These are phyloP conservation scores for Cladorrhinum sp. DNA, from an alignment of 2,329 filamentous ascomycete species.

Conservation along the genomic window DNA sequence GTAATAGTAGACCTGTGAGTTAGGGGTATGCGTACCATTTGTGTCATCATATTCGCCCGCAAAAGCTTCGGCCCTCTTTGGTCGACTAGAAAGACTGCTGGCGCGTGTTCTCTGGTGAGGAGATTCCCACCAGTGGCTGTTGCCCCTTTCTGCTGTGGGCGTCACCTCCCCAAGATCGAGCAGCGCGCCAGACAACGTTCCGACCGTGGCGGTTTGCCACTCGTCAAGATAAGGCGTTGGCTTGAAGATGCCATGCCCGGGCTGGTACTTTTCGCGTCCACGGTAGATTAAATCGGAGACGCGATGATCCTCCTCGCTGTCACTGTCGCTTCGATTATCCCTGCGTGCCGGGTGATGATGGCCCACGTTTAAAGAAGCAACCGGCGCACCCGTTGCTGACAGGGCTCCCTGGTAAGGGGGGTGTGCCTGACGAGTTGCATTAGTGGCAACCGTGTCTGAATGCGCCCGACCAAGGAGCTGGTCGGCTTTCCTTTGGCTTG, in stretches of 20 bases:
- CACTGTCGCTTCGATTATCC: conserved; percentile 28
- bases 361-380: conserved; percentile 1
- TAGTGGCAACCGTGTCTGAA: conserved; percentile 11
- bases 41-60: conserved; percentile 66
- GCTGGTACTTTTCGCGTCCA: conserved; percentile 41
- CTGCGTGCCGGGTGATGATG: conserved; percentile 16
- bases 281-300: conserved; percentile 43
- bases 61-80: conserved; percentile 60
- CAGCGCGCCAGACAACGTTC: conserved; percentile 55
- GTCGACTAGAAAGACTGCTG: conserved; percentile 45
- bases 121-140: conserved; percentile 75
- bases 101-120: conserved; percentile 45
- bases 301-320: conserved; percentile 36
- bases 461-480: conserved; percentile 23
- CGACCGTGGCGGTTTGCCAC: conserved; percentile 67
- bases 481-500: conserved; percentile 27
- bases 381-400: conserved; percentile 16
- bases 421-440: conserved; percentile 10
- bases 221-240: conserved; percentile 63
- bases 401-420: not conserved
- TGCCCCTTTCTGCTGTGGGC: conserved; percentile 41
- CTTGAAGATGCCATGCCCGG: conserved; percentile 56
- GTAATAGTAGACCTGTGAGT: conserved; percentile 13
- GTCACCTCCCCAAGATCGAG: conserved; percentile 54
- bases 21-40: conserved; percentile 43